Conservation (phyloP, 2,329 filamentous ascomycete genomes). For the Lasiodiplodia hormozganensis region DNA sequence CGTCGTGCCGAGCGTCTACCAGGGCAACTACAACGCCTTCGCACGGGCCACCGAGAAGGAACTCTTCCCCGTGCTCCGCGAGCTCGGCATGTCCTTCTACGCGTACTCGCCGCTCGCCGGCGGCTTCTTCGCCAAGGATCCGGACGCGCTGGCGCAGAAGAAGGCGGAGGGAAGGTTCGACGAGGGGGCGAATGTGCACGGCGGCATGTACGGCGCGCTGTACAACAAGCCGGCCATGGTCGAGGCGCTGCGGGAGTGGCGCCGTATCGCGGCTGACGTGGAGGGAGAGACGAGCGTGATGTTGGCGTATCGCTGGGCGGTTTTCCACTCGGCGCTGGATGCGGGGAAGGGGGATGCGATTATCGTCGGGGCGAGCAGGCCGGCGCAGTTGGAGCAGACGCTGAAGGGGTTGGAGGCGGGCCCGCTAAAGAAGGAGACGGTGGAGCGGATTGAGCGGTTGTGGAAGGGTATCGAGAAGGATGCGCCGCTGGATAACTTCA, state of each 20-base stretch:
- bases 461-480: slow-evolving; percentile 65
- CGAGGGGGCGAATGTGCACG: slow-evolving; percentile 47
- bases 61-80: slow-evolving; percentile 52
- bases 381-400: slow-evolving; percentile 63
- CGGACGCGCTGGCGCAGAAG: slow-evolving; percentile 45
- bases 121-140: slow-evolving; percentile 49
- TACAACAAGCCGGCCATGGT: slow-evolving; percentile 55
- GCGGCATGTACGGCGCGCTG: slow-evolving; percentile 43
- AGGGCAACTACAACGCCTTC: slow-evolving; percentile 56
- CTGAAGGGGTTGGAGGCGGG: slow-evolving; percentile 68
- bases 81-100: slow-evolving; percentile 53
- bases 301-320: slow-evolving; percentile 54
- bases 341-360: slow-evolving; percentile 64
- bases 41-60: slow-evolving; percentile 51
- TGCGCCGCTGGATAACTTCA: slow-evolving; percentile 39
- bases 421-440: slow-evolving; percentile 76
- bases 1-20: slow-evolving; percentile 54
- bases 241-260: slow-evolving; percentile 51
- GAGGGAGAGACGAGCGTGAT: slow-evolving; percentile 48
- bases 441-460: slow-evolving; percentile 76
- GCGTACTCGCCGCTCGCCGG: slow-evolving; percentile 47
- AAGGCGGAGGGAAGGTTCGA: slow-evolving; percentile 48
- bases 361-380: slow-evolving; percentile 65
- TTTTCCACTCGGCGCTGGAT: slow-evolving; percentile 58
- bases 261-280: slow-evolving; percentile 42